phyloP scores from a whole-genome alignment of 2,329 filamentous ascomycete genomes.

The Neophaeococcomyces aloes region DNA sequence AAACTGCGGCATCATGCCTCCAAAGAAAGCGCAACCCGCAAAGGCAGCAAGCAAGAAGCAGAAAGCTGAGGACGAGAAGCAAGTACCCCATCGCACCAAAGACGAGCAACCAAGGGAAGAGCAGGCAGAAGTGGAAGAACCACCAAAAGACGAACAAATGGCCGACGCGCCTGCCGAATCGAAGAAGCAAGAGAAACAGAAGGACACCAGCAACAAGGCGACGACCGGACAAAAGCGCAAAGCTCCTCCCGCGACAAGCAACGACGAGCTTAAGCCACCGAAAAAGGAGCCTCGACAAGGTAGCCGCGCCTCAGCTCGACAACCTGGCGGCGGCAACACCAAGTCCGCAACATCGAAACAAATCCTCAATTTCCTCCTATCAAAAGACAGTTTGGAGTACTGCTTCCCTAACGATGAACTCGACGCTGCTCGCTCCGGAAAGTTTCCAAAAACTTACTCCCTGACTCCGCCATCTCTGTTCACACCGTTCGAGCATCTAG shows the following conservation, averaged over 20 bases:
- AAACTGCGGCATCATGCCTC: neutral
- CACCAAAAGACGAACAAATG: neutral
- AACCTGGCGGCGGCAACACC: slow-evolving; percentile 2
- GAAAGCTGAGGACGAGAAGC: slow-evolving; percentile 2
- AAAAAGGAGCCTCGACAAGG: slow-evolving; percentile 11
- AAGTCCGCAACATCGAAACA: slow-evolving; percentile 12
- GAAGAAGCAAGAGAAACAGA: neutral
- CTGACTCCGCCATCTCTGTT: slow-evolving; percentile 16
- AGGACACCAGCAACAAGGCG: slow-evolving; percentile 1
- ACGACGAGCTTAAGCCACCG: slow-evolving; percentile 2
- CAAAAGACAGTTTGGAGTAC: slow-evolving; percentile 14
- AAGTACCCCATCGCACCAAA: slow-evolving; percentile 1
- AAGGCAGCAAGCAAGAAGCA: slow-evolving; percentile 6
- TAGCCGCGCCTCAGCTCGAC: slow-evolving; percentile 8
- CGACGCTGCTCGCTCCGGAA: slow-evolving; percentile 12
- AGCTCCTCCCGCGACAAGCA: slow-evolving; percentile 6
- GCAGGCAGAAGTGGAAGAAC: neutral
- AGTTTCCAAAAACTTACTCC: slow-evolving; percentile 17
- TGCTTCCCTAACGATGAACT: slow-evolving; percentile 22
- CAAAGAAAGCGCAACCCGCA: slow-evolving; percentile 3
- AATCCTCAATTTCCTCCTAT: slow-evolving; percentile 21
- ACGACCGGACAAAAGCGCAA: slow-evolving; percentile 15
- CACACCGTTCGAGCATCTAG: slow-evolving; percentile 36
- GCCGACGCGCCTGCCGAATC: neutral
- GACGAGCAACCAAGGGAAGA: neutral